These are phyloP conservation scores for Globisporangium mamillatum DNA, from an alignment of 352 stramenopile species.

Conservation along the genomic window DNA sequence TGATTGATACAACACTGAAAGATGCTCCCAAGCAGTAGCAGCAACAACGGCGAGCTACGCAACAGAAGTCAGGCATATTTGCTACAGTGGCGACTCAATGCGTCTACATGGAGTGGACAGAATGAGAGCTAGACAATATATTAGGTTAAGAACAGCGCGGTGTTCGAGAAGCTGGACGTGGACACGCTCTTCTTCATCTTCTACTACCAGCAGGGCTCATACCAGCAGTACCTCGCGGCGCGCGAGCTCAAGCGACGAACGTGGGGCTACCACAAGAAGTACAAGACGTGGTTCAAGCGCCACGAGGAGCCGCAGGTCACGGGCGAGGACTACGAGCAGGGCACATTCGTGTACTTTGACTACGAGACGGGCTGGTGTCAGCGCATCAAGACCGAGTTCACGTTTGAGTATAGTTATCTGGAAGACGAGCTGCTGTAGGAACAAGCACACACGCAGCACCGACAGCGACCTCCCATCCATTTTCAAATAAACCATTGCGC, in stretches of 20 bases:
- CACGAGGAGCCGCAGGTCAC: conserved; percentile 96
- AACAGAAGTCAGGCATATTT: no score
- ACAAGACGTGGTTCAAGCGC: conserved; percentile 99
- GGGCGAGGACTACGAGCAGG: conserved; percentile 98
- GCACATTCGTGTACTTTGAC: conserved; percentile 99
- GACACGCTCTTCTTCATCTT: conserved; percentile 99
- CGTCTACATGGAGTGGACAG: no score
- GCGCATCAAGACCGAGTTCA: conserved; percentile 99
- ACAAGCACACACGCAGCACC: background rate
- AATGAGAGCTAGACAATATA: no score
- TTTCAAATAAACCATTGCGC: conserved; percentile 1
- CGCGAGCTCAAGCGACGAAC: conserved; percentile 97
- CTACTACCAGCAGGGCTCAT: conserved; percentile 99
- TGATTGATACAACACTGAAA: no score
- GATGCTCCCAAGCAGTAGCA: no score
- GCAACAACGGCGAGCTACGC: no score
- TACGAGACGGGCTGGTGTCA: conserved; percentile 99
- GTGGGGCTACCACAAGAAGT: conserved; percentile 99
- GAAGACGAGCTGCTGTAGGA: conserved; percentile 85
- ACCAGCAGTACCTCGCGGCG: conserved; percentile 98
- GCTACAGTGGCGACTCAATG: no score
- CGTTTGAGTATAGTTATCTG: conserved; percentile 98
- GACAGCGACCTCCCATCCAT: background rate
- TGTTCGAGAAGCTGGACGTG: conserved; percentile 98
- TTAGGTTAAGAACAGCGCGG: conserved; percentile 66